Evolutionary conservation across 805 yeast species (phyloP).

Genomic region (Priceomyces medius): DNA sequence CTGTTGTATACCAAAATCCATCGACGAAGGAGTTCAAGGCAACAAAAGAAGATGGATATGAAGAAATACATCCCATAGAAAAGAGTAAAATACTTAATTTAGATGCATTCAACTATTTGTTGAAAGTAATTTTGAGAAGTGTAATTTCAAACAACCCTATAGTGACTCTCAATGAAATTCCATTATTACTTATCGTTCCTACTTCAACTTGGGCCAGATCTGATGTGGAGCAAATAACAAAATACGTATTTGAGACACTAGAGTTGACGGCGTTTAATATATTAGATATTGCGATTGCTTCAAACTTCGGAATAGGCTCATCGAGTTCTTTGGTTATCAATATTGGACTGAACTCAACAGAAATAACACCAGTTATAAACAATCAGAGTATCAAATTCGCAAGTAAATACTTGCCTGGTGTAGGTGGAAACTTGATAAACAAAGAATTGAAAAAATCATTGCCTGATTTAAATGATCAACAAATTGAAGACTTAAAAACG

Average conservation of each 20-base stretch:
- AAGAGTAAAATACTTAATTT: conserved; percentile 65
- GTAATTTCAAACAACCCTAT: conserved; percentile 38
- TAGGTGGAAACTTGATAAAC: conserved; percentile 73
- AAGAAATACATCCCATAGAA: conserved; percentile 60
- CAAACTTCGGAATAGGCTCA: conserved; percentile 71
- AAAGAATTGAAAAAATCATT: conserved; percentile 48
- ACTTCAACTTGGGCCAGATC: conserved; percentile 63
- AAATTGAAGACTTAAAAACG: conserved; percentile 71
- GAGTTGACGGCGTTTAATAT: conserved; percentile 72
- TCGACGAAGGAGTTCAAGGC: conserved; percentile 38
- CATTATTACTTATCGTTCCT: conserved; percentile 67
- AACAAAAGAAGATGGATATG: conserved; percentile 29
- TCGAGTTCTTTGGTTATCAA: conserved; percentile 75
- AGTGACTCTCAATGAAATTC: conserved; percentile 61
- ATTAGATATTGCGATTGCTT: conserved; percentile 64
- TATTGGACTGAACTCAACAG: conserved; percentile 73
- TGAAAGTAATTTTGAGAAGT: conserved; percentile 46
- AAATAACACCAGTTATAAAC: conserved; percentile 77
- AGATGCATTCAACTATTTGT: conserved; percentile 65
- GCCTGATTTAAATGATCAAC: conserved; percentile 55
- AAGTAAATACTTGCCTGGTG: conserved; percentile 37
- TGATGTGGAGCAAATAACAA: conserved; percentile 67
- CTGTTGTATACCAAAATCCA: conserved; percentile 59
- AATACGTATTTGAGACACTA: conserved; percentile 70
- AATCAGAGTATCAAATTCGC: conserved; percentile 63